Evolutionary conservation across 176 grass and related monocot genomes (phyloP).

Genomic region (Lolium perenne): DNA sequence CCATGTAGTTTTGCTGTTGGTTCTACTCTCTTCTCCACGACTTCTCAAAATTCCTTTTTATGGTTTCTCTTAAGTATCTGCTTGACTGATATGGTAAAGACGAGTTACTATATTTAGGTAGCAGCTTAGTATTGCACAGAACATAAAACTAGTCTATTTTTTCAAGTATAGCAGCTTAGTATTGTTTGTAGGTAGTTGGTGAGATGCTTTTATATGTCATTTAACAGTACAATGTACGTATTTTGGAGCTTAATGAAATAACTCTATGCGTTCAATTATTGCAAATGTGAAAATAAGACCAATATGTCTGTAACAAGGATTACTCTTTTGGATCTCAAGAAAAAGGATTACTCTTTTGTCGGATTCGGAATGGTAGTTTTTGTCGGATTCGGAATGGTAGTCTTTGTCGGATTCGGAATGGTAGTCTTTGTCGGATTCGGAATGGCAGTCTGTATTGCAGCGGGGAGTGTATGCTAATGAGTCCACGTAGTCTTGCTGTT

Average conservation of each 20-base stretch:
- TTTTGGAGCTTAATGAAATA: conserved; percentile 19
- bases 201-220: neutral
- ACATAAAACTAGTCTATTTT: too few species aligned
- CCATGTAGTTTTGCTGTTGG: conserved; percentile 13
- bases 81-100: conserved; percentile 12
- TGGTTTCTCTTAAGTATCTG: conserved; percentile 13
- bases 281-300: too few species aligned
- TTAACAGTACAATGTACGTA: conserved; percentile 19
- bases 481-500: neutral
- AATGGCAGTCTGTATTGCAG: neutral
- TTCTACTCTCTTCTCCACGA: conserved; percentile 8
- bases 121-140: too few species aligned
- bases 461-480: neutral
- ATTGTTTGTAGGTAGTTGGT: too few species aligned
- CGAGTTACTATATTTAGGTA: neutral
- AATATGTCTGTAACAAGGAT: too few species aligned
- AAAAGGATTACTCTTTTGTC: too few species aligned
- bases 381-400: too few species aligned
- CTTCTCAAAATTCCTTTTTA: neutral
- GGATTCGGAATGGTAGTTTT: too few species aligned
- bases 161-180: too few species aligned
- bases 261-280: neutral
- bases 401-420: neutral
- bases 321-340: neutral
- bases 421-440: neutral